Evolutionary conservation across 73 alveolate genomes (phyloP).

Genomic region (Tetrahymena elliotti): DNA sequence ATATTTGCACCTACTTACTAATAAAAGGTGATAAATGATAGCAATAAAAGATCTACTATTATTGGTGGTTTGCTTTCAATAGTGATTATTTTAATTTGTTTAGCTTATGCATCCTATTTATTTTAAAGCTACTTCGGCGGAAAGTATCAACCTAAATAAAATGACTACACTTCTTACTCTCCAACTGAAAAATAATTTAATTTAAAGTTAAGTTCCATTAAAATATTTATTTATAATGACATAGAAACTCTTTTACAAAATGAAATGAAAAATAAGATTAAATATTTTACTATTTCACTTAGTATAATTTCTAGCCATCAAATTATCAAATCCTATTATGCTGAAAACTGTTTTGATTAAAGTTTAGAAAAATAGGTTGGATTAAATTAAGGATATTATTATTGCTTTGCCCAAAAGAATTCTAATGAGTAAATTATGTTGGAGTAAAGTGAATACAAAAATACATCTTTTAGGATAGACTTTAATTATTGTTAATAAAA

Average conservation of each 20-base stretch:
- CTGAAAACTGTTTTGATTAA: neutral
- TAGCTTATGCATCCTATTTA: neutral
- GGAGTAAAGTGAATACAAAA: neutral
- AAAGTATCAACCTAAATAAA: neutral
- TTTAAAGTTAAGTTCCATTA: neutral
- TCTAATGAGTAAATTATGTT: neutral
- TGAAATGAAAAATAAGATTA: neutral
- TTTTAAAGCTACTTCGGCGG: neutral
- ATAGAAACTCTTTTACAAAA: neutral
- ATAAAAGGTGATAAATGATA: neutral
- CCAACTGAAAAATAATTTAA: neutral
- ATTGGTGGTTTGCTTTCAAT: neutral
- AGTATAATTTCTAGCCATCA: neutral
- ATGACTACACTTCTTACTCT: neutral
- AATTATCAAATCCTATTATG: neutral
- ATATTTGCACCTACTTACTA: neutral
- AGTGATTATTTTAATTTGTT: neutral
- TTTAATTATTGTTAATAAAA: neutral
- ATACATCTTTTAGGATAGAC: neutral
- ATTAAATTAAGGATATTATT: neutral
- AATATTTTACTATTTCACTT: neutral
- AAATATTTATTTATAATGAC: neutral
- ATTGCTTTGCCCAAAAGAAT: neutral
- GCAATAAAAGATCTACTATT: neutral
- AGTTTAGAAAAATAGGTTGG: neutral